Conservation (phyloP, 257 asterid species). For the Forsythia suspensa region DNA sequence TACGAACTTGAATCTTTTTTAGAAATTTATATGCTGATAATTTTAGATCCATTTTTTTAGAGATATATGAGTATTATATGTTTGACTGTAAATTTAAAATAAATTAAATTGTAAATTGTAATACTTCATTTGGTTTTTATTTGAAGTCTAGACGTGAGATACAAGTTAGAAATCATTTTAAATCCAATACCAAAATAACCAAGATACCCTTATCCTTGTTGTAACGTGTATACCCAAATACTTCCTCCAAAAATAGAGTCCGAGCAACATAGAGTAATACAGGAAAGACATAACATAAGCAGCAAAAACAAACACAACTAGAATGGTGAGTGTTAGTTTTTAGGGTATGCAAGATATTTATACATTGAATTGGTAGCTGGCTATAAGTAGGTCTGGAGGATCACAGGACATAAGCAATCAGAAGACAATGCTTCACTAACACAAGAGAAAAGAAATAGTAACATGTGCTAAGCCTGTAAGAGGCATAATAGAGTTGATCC, state of each 20-base stretch:
- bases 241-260: neutral
- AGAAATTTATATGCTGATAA: neutral
- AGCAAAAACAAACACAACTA: no score
- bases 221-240: no score
- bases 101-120: no score
- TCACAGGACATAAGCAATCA: neutral
- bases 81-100: no score
- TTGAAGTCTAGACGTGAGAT: no score
- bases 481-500: neutral
- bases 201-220: neutral
- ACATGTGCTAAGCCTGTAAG: neutral
- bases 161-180: no score
- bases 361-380: neutral
- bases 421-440: neutral
- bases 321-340: no score
- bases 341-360: neutral
- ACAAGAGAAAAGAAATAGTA: constrained; percentile 1
- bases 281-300: neutral
- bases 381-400: neutral
- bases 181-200: no score
- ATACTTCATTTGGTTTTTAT: no score
- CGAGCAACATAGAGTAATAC: neutral
- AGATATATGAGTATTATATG: no score
- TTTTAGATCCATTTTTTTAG: neutral
- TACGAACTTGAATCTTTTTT: neutral